These are phyloP conservation scores for Athelia psychrophila DNA, from an alignment of 1,284 basidiomycete genomes.

Conservation along the genomic window DNA sequence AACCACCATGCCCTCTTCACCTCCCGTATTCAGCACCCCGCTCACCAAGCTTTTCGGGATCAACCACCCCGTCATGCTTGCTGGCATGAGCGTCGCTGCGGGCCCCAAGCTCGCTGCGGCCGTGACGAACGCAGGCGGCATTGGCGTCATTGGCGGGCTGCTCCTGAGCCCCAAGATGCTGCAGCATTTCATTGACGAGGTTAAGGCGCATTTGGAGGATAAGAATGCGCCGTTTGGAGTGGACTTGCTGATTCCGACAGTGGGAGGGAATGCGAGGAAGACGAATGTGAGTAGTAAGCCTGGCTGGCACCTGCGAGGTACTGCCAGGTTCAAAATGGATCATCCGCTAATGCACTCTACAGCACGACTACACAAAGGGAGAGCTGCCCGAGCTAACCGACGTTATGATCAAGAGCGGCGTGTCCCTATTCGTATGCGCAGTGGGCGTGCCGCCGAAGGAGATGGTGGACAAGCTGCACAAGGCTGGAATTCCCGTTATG, in stretches of 20 bases:
- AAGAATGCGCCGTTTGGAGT: constrained; percentile 80
- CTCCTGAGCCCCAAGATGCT: constrained; percentile 69
- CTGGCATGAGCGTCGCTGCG: constrained; percentile 84
- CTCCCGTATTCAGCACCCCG: constrained; percentile 56
- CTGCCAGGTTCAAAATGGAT: too few species aligned
- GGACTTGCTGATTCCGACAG: constrained; percentile 78
- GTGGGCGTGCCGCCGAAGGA: constrained; percentile 83
- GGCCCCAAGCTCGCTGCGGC: constrained; percentile 77
- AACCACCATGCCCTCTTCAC: neutral
- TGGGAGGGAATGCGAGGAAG: constrained; percentile 76
- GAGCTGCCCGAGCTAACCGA: constrained; percentile 74
- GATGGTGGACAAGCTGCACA: constrained; percentile 79
- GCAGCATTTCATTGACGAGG: constrained; percentile 58
- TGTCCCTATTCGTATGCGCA: constrained; percentile 80
- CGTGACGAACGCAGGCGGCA: constrained; percentile 77
- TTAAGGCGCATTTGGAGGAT: constrained; percentile 69
- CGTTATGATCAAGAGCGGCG: constrained; percentile 76
- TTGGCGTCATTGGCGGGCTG: constrained; percentile 84
- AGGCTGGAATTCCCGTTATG: constrained; percentile 79
- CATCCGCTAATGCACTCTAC: constrained; percentile 4
- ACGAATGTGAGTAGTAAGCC: constrained; percentile 56
- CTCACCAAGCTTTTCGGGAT: constrained; percentile 73
- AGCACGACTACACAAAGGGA: constrained; percentile 78
- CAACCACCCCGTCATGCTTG: constrained; percentile 81
- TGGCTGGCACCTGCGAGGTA: neutral